Conservation (phyloP, 2,329 filamentous ascomycete genomes). For the Incumbomyces lentus region DNA sequence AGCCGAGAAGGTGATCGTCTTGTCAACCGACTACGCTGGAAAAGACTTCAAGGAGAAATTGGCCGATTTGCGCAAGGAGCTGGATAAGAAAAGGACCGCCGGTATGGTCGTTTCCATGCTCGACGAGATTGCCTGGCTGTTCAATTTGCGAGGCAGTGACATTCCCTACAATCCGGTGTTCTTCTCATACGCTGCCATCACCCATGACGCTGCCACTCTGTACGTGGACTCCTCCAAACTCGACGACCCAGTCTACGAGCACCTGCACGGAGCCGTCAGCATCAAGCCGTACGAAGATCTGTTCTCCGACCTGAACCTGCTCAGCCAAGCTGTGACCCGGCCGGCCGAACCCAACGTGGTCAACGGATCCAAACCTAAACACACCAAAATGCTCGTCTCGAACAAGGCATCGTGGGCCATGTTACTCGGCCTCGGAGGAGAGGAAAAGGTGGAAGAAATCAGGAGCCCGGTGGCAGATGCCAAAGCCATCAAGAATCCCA, state of each 20-base stretch:
- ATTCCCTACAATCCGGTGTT: constrained; percentile 98
- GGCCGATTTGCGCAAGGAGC: constrained; percentile 73
- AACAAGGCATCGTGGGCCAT: constrained; percentile 90
- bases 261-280: constrained; percentile 59
- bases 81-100: constrained; percentile 77
- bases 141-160: constrained; percentile 88
- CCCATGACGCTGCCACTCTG: constrained; percentile 61
- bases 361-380: constrained; percentile 25
- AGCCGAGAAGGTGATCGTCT: constrained; percentile 62
- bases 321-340: constrained; percentile 41
- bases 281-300: constrained; percentile 76
- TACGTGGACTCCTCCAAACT: constrained; percentile 79
- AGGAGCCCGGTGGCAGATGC: constrained; percentile 80
- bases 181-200: constrained; percentile 90
- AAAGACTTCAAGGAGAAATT: constrained; percentile 78
- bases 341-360: constrained; percentile 26
- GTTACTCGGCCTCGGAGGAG: constrained; percentile 75
- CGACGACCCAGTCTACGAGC: constrained; percentile 53
- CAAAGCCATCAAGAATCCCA: constrained; percentile 89
- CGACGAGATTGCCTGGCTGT: constrained; percentile 97
- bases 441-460: constrained; percentile 72
- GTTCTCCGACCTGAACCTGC: constrained; percentile 62
- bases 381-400: constrained; percentile 70
- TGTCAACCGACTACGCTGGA: constrained; percentile 64
- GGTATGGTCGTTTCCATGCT: constrained; percentile 76